phyloP scores from a whole-genome alignment of 345 rosid genomes.

The Eucalyptus coolabah region DNA sequence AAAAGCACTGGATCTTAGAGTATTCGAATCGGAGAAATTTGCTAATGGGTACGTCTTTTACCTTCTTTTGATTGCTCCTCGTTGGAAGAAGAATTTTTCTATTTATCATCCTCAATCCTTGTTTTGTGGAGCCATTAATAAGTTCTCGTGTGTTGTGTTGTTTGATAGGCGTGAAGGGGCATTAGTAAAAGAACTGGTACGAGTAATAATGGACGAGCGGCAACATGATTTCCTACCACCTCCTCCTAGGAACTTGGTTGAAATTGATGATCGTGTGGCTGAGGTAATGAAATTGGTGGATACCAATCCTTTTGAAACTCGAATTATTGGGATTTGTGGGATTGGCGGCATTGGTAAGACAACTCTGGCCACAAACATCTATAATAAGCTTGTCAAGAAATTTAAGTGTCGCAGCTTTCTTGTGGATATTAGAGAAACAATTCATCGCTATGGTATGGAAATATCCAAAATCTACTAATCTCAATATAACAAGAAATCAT shows the following conservation, averaged over 20 bases:
- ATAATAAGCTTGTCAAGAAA: accelerated
- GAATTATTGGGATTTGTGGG: background rate
- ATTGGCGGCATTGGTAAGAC: background rate
- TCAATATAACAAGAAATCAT: background rate
- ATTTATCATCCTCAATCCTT: too few species aligned
- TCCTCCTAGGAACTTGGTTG: background rate
- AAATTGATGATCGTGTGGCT: background rate
- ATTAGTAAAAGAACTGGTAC: background rate
- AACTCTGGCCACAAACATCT: background rate
- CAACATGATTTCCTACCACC: background rate
- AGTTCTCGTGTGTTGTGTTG: background rate
- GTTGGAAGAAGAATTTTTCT: too few species aligned
- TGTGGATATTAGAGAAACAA: background rate
- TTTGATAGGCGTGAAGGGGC: background rate
- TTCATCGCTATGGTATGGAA: background rate
- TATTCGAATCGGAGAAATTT: too few species aligned
- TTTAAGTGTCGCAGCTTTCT: background rate
- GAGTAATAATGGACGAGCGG: background rate
- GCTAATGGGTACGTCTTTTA: too few species aligned
- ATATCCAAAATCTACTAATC: background rate
- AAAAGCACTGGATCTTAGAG: background rate
- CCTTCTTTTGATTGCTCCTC: too few species aligned
- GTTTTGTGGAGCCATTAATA: too few species aligned
- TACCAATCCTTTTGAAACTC: too few species aligned
- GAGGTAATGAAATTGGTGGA: background rate